Conservation (phyloP, 345 rosid species). For the Gossypium sturtianum region DNA sequence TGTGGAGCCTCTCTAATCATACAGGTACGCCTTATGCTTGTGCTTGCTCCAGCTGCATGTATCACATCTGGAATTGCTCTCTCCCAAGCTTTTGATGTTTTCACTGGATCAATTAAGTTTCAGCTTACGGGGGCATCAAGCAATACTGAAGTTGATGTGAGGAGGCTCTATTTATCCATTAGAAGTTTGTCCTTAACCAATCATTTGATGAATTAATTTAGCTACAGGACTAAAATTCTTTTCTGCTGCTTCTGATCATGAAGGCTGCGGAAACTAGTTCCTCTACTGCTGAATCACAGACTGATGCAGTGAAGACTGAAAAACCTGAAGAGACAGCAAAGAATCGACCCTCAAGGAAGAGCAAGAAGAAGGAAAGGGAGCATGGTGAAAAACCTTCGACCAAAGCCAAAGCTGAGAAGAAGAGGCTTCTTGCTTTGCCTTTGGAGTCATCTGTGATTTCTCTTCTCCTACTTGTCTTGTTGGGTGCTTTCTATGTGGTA, state of each 20-base stretch:
- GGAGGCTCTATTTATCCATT: conserved; percentile 21
- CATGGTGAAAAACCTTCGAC: conserved; percentile 46
- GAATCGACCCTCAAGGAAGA: conserved; percentile 55
- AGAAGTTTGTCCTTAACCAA: conserved; percentile 1
- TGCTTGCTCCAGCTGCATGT: conserved; percentile 99
- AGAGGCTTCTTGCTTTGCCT: conserved; percentile 83
- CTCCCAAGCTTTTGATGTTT: conserved; percentile 90
- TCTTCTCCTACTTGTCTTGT: conserved; percentile 72
- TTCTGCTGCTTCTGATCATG: conserved; percentile 29
- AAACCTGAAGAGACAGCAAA: conserved; percentile 45
- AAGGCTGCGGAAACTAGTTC: conserved; percentile 63
- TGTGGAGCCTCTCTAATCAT: conserved; percentile 15
- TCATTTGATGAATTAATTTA: conserved; percentile 2
- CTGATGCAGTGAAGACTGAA: conserved; percentile 40
- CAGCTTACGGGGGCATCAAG: conserved; percentile 50
- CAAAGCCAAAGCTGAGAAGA: conserved; percentile 47
- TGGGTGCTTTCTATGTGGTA: conserved; percentile 99
- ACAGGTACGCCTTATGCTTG: conserved; percentile 99
- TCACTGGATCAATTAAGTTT: conserved; percentile 86
- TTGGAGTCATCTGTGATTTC: conserved; percentile 72
- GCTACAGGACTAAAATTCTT: conserved; percentile 13
- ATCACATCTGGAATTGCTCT: conserved; percentile 98
- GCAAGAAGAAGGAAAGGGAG: conserved; percentile 67
- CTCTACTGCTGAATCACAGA: conserved; percentile 28
- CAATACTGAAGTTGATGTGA: conserved; percentile 51